These are phyloP conservation scores for Candida orba DNA, from an alignment of 805 yeast species.

Conservation along the genomic window DNA sequence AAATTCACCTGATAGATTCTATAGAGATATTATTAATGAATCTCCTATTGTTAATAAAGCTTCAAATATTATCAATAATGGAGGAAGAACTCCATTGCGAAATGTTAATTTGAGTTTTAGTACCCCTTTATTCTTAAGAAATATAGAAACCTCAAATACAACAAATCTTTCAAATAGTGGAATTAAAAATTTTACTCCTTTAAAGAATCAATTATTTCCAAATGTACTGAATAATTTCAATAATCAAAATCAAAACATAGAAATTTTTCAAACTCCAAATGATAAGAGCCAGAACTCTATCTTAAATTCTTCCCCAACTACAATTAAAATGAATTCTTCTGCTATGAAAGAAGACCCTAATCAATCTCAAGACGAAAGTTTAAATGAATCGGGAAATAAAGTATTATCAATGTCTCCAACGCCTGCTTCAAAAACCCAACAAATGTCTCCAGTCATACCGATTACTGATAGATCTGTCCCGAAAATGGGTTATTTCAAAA, in stretches of 20 bases:
- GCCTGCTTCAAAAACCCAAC: constrained; percentile 15
- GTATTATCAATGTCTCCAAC: constrained; percentile 21
- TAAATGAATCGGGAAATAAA: constrained; percentile 1
- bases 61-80: constrained; percentile 8
- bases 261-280: constrained; percentile 18
- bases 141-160: constrained; percentile 10
- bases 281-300: constrained; percentile 11
- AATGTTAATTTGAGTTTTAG: constrained; percentile 17
- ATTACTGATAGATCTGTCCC: constrained; percentile 9
- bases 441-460: neutral
- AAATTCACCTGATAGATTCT: constrained; percentile 23
- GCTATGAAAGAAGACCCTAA: constrained; percentile 17
- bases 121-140: constrained; percentile 22
- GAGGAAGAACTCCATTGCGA: constrained; percentile 23
- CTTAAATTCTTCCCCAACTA: constrained; percentile 23
- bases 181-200: constrained; percentile 17
- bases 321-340: constrained; percentile 23
- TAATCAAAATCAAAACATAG: constrained; percentile 3
- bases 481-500: constrained; percentile 24
- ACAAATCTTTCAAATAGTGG: neutral
- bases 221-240: constrained; percentile 2
- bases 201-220: constrained; percentile 19
- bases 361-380: neutral
- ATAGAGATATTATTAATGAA: constrained; percentile 22
- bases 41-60: constrained; percentile 21